A percentile compares a stretch with the other conserved stretches of the same genome.
phyloP scores from a whole-genome alignment of 768 basidiomycete species.

The Suillus fuscotomentosus region DNA sequence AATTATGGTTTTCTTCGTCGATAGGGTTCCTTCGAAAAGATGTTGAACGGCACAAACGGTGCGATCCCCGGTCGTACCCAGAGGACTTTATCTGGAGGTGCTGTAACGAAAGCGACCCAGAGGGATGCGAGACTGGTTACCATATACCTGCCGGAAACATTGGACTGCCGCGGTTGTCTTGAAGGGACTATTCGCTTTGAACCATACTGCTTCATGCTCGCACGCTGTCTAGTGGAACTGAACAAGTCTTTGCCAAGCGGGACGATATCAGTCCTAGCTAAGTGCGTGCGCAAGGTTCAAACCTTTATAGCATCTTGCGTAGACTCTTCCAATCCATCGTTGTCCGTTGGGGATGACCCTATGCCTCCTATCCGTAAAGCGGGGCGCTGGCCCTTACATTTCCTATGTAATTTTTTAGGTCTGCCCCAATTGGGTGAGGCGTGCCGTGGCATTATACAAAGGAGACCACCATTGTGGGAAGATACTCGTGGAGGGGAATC shows the following conservation, averaged over 20 bases:
- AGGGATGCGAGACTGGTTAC: background rate
- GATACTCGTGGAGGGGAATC: background rate
- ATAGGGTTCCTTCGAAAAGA: background rate
- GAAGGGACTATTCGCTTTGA: background rate
- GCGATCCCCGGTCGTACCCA: conserved; percentile 37
- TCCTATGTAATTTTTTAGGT: background rate
- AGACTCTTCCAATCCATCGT: background rate
- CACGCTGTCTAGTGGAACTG: too few species aligned
- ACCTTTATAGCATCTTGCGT: background rate
- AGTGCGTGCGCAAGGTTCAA: background rate
- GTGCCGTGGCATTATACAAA: background rate
- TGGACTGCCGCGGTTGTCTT: conserved; percentile 1
- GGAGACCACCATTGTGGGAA: background rate
- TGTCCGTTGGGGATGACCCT: background rate
- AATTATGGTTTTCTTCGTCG: background rate
- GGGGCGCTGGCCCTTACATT: background rate
- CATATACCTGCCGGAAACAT: conserved; percentile 2
- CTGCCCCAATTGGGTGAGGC: background rate
- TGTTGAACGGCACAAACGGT: background rate
- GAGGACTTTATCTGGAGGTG: conserved; percentile 53
- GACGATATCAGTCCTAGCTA: background rate
- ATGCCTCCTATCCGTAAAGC: background rate
- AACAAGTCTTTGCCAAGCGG: background rate
- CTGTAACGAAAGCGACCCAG: conserved; percentile 32
- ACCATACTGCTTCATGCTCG: background rate